phyloP scores from a whole-genome alignment of 345 rosid species.

The Bruguiera sexangula region DNA sequence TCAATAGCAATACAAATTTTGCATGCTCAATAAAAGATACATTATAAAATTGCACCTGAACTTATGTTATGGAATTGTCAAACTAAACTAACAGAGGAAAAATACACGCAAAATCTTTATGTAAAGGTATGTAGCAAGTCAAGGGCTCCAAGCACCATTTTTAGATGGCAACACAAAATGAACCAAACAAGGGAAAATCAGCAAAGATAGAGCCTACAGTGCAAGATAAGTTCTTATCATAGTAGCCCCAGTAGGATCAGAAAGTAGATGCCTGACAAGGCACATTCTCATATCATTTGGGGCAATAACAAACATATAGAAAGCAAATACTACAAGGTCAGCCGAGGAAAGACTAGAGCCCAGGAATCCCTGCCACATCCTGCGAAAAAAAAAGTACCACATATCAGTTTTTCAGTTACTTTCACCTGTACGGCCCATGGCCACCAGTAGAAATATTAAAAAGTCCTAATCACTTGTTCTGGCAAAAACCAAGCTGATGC shows the following conservation, averaged over 20 bases:
- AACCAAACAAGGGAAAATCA: slow-evolving; percentile 6
- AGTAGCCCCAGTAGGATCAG: slow-evolving; percentile 87
- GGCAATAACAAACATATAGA: slow-evolving; percentile 79
- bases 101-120: slow-evolving; percentile 11
- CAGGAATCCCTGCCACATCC: slow-evolving; percentile 96
- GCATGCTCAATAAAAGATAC: no score
- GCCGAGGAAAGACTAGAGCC: slow-evolving; percentile 86
- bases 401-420: no score
- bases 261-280: slow-evolving; percentile 74
- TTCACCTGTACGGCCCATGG: no score
- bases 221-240: slow-evolving; percentile 86
- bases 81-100: no score
- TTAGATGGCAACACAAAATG: neutral
- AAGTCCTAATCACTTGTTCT: no score
- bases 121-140: slow-evolving; percentile 14
- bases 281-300: slow-evolving; percentile 69
- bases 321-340: slow-evolving; percentile 72
- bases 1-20: no score
- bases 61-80: no score
- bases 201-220: slow-evolving; percentile 12
- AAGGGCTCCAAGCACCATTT: neutral
- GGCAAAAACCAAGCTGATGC: no score
- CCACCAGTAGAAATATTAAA: no score
- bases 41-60: no score
- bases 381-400: slow-evolving; percentile 24